Evolutionary conservation across 2,329 filamentous ascomycete species (phyloP).

Genomic region (Penicillium sp.): DNA sequence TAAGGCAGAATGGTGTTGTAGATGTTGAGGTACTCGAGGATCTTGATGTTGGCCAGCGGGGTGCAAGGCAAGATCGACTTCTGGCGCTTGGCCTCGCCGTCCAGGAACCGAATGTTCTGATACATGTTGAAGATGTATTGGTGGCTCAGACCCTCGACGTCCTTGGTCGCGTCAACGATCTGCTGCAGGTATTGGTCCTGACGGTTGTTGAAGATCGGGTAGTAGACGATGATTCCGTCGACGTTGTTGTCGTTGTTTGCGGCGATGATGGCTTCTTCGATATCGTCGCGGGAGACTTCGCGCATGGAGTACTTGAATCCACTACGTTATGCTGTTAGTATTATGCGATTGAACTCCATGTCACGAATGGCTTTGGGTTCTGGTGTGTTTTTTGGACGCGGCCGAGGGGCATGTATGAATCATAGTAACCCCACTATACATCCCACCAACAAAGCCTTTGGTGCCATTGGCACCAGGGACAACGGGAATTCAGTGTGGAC

Average conservation of each 20-base stretch:
- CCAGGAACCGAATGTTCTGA: slow-evolving; percentile 93
- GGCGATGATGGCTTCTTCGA: slow-evolving; percentile 83
- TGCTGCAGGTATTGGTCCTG: slow-evolving; percentile 97
- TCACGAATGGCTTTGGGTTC: not conserved
- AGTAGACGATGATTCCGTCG: slow-evolving; percentile 96
- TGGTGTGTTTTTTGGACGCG: slow-evolving; percentile 13
- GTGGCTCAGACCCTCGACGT: slow-evolving; percentile 93
- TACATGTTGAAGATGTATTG: slow-evolving; percentile 99
- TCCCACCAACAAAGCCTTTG: slow-evolving; percentile 1
- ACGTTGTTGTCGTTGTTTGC: slow-evolving; percentile 78
- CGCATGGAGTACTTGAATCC: slow-evolving; percentile 88
- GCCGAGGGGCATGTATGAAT: slow-evolving; percentile 28
- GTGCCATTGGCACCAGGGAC: slow-evolving; percentile 11
- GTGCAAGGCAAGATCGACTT: slow-evolving; percentile 97
- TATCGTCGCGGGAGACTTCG: slow-evolving; percentile 78
- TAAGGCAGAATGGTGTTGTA: slow-evolving; percentile 94
- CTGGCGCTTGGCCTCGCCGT: slow-evolving; percentile 64
- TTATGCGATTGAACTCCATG: not conserved
- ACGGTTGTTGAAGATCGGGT: slow-evolving; percentile 88
- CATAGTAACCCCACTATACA: slow-evolving; percentile 20
- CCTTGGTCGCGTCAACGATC: slow-evolving; percentile 84
- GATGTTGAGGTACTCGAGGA: slow-evolving; percentile 90
- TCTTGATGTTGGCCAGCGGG: slow-evolving; percentile 93
- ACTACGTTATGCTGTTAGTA: slow-evolving; percentile 50
- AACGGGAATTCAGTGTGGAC: slow-evolving; percentile 35